These are phyloP conservation scores for Chalaropsis thielavioides DNA, from an alignment of 2,329 filamentous ascomycete species.

Conservation along the genomic window DNA sequence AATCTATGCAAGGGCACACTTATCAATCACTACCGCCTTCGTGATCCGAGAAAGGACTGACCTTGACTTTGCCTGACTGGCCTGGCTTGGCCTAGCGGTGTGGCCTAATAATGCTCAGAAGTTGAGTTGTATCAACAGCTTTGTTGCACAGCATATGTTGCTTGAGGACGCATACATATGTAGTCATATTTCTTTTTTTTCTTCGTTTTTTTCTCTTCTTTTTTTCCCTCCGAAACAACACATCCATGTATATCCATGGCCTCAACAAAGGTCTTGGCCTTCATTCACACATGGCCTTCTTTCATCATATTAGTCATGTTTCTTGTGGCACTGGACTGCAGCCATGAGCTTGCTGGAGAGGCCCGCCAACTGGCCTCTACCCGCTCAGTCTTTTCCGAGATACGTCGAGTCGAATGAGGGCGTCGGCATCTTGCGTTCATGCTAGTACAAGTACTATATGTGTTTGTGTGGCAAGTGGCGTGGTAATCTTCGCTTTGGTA, in stretches of 20 bases:
- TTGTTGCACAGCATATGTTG: constrained; percentile 2
- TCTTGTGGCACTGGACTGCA: background rate
- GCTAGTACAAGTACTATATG: background rate
- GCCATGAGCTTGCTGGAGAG: background rate
- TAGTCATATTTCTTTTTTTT: background rate
- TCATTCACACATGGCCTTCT: background rate
- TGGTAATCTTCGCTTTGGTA: background rate
- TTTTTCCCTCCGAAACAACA: background rate
- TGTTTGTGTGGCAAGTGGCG: background rate
- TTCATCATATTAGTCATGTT: background rate
- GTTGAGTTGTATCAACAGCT: background rate
- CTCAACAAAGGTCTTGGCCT: too few species aligned
- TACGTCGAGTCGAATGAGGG: background rate
- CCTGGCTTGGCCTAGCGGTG: background rate
- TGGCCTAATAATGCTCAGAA: background rate
- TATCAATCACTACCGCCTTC: too few species aligned
- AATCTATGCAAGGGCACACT: background rate
- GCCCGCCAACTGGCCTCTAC: background rate
- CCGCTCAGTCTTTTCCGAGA: background rate
- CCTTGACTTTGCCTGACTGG: background rate
- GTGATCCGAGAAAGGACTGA: background rate
- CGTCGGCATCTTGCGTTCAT: background rate
- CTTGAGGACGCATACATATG: background rate
- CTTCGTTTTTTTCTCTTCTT: background rate
- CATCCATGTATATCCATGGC: too few species aligned